Conservation (phyloP, 2,329 filamentous ascomycete genomes). For the Trichoderma oligosporum region DNA sequence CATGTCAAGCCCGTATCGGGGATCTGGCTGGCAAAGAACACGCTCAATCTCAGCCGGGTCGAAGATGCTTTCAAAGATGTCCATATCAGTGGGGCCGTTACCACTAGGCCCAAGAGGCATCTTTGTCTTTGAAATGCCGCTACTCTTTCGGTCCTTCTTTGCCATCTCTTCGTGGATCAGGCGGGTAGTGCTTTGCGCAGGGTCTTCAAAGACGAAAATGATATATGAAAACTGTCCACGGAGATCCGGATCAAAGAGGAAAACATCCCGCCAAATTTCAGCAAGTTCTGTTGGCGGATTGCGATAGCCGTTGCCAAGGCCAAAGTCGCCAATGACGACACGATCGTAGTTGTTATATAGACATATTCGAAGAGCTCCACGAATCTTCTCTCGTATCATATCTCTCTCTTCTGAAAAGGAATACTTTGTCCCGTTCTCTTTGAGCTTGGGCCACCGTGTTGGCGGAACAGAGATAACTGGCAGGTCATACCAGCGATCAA, state of each 20-base stretch:
- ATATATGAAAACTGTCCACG: slow-evolving; percentile 59
- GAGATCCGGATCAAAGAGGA: slow-evolving; percentile 60
- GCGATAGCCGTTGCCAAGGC: slow-evolving; percentile 58
- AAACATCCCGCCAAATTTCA: slow-evolving; percentile 62
- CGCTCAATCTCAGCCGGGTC: slow-evolving; percentile 46
- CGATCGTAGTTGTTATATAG: slow-evolving; percentile 54
- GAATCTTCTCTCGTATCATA: slow-evolving; percentile 69
- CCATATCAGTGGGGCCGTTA: slow-evolving; percentile 42
- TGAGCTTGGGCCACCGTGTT: slow-evolving; percentile 69
- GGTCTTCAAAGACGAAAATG: slow-evolving; percentile 62
- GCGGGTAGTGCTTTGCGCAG: slow-evolving; percentile 49
- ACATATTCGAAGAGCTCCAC: slow-evolving; percentile 66
- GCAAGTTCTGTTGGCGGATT: slow-evolving; percentile 64
- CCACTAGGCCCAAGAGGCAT: slow-evolving; percentile 31
- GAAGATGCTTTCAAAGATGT: slow-evolving; percentile 54
- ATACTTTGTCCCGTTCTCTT: slow-evolving; percentile 62
- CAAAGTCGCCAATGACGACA: slow-evolving; percentile 62
- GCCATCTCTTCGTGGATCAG: slow-evolving; percentile 53
- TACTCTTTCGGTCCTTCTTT: slow-evolving; percentile 45
- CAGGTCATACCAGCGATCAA: slow-evolving; percentile 53
- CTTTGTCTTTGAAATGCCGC: slow-evolving; percentile 34
- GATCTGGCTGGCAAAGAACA: slow-evolving; percentile 50
- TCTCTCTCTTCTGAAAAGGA: slow-evolving; percentile 68
- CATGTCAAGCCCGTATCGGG: slow-evolving; percentile 52
- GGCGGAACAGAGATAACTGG: slow-evolving; percentile 73